Percentiles rank a stretch among this genome's conserved stretches.
Conservation (phyloP, 192 early-diverging fungal genomes). For the Pilaira anomala region DNA sequence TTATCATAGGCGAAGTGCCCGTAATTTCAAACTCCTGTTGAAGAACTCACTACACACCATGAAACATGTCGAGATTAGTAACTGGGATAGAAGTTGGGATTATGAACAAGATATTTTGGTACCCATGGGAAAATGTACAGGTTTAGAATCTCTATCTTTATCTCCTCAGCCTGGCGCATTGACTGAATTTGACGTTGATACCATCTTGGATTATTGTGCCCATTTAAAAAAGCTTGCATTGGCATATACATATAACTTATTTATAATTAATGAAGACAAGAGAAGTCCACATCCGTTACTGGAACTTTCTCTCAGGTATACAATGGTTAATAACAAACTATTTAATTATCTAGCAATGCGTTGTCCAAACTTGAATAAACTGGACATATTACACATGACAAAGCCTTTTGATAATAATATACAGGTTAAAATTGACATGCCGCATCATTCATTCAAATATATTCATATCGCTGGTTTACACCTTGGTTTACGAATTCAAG, state of each 20-base stretch:
- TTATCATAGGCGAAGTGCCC: conserved; percentile 7
- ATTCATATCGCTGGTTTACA: conserved; percentile 6
- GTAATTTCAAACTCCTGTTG: conserved; percentile 2
- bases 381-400: conserved; percentile 4
- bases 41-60: neutral
- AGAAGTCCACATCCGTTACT: neutral
- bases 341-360: conserved; percentile 3
- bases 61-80: neutral
- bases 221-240: neutral
- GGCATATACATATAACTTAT: conserved; percentile 2
- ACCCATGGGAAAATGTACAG: neutral
- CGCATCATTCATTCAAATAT: conserved; percentile 2
- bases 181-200: conserved; percentile 12
- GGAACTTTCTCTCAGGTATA: neutral
- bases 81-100: conserved; percentile 15
- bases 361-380: conserved; percentile 5
- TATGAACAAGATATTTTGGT: conserved; percentile 4
- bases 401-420: conserved; percentile 14
- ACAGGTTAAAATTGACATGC: conserved; percentile 6
- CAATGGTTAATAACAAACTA: neutral
- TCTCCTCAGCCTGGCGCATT: conserved; percentile 1
- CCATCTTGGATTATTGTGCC: neutral
- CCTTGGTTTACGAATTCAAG: conserved; percentile 9
- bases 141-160: neutral
- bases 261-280: neutral